Evolutionary conservation across 352 stramenopile genomes (phyloP).

Genomic region (Globisporangium okanoganense): DNA sequence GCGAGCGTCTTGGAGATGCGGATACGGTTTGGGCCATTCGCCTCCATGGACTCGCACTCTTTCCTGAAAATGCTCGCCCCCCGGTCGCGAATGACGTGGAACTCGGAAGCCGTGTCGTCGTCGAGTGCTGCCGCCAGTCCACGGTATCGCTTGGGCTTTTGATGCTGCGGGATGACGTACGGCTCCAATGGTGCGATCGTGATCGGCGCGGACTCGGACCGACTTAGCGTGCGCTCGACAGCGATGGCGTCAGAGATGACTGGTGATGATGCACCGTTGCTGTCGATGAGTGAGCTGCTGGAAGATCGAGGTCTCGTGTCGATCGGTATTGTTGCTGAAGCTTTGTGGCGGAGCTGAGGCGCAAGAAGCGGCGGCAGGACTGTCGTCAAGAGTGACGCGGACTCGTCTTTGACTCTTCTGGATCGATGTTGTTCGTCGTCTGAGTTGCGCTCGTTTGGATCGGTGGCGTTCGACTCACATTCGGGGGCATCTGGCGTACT

Average conservation of each 20-base stretch:
- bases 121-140: slow-evolving; percentile 37
- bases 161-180: slow-evolving; percentile 5
- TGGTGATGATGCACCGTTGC: not conserved
- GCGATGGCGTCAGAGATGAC: not conserved
- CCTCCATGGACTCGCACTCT: slow-evolving; percentile 34
- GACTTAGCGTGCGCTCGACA: slow-evolving; percentile 9
- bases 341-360: not conserved
- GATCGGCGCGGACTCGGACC: slow-evolving; percentile 48
- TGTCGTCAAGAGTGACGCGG: not conserved
- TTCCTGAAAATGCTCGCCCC: slow-evolving; percentile 48
- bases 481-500: not conserved
- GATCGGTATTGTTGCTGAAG: not conserved
- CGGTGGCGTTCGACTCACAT: not conserved
- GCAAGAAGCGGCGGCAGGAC: not conserved
- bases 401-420: not conserved
- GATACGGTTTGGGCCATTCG: slow-evolving; percentile 31
- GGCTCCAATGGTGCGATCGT: slow-evolving; percentile 20
- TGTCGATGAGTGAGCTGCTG: not conserved
- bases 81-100: slow-evolving; percentile 35
- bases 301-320: not conserved
- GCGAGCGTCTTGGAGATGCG: slow-evolving; percentile 35
- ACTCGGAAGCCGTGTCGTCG: slow-evolving; percentile 15
- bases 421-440: not conserved
- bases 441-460: not conserved
- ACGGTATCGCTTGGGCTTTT: slow-evolving; percentile 35